Conservation (phyloP, 2,329 filamentous ascomycete species). For the Ophiostoma sp. region DNA sequence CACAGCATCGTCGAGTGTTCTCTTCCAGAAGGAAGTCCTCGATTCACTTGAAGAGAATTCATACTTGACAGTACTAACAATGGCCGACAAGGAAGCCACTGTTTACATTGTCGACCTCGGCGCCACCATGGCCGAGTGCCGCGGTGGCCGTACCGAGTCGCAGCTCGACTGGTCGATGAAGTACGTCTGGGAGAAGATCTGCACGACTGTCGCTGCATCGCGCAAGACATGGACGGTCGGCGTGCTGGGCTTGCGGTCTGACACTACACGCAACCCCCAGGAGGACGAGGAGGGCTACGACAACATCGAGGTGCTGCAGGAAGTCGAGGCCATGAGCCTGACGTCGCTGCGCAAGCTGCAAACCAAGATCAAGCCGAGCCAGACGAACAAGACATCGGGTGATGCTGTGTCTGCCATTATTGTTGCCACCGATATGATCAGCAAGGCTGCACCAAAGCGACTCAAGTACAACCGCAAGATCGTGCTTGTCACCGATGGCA, state of each 20-base stretch:
- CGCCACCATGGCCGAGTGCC: slow-evolving; percentile 69
- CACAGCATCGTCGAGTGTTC: not conserved
- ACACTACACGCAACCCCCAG: slow-evolving; percentile 62
- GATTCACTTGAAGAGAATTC: not conserved
- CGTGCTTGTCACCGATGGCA: slow-evolving; percentile 77
- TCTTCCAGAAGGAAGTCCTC: not conserved
- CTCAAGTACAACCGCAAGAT: slow-evolving; percentile 77
- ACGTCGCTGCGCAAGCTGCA: slow-evolving; percentile 62
- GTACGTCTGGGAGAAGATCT: slow-evolving; percentile 93
- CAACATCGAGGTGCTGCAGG: slow-evolving; percentile 76
- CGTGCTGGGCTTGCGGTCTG: slow-evolving; percentile 78
- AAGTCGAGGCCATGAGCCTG: slow-evolving; percentile 56
- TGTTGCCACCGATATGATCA: slow-evolving; percentile 81
- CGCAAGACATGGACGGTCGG: slow-evolving; percentile 70
- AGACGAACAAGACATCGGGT: slow-evolving; percentile 54
- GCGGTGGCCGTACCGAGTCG: slow-evolving; percentile 65
- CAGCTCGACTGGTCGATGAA: slow-evolving; percentile 86
- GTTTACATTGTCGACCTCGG: slow-evolving; percentile 90
- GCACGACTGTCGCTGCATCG: slow-evolving; percentile 59
- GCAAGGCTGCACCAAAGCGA: slow-evolving; percentile 63
- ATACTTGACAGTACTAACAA: slow-evolving; percentile 35
- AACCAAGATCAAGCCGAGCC: slow-evolving; percentile 59
- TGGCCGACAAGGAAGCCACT: slow-evolving; percentile 90
- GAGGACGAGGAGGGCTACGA: slow-evolving; percentile 68
- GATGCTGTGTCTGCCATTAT: slow-evolving; percentile 87